Evolutionary conservation across 179 eudicot species (phyloP), one percentile per base, ranked within the genome.

Genomic region (Dionaea muscipula): DNA sequence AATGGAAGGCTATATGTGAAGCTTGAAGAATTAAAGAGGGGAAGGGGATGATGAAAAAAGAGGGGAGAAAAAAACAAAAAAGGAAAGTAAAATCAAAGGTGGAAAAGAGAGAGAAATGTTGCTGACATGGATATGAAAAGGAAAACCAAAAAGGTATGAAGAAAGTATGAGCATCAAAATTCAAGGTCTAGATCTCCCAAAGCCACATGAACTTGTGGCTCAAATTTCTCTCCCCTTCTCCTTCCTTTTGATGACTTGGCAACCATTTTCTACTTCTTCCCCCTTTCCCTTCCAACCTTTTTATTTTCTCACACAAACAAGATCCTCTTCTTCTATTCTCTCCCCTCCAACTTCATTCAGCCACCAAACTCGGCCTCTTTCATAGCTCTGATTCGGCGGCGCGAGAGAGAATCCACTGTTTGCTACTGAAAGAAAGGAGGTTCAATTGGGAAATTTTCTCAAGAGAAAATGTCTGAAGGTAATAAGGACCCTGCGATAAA

Each of bases 201-300:
- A 26, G 28, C 62, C 62, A 58, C 62, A 47, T 46, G 53, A 58
- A 58, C 66, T 78, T 73, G 80, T 81, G 87, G 87, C 87, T 81
- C 68, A 60, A 12, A 78, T 25, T 69, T 41, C 63, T 46, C 56
- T 21, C 26, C 51, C 5, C 35, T 11, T 11, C 35, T 31, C 35
- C 35, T 31, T 25, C 21, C 28, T 18, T 61, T 66, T 65, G 68
- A 49, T 73, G 73, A 71, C 78, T 71, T 73, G 83, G 72, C 33
- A 57, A 33, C 26, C 56, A 46, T 13, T 39, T 24, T 14, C 5
- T 9, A 3, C 40, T 31, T 35, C 2, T 33, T 23, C 17, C 10
- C 10, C 19, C 17, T 18, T 17, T 17, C 38, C n/a, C 26, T 26
- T 1, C 14, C 33, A 54, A 53, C 44, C 19, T 46, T 39, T 55